A percentile compares a stretch with the other conserved stretches of the same genome.
Evolutionary conservation across 2,329 filamentous ascomycete genomes (phyloP).

Genomic region (Trichoderma guizhouense): DNA sequence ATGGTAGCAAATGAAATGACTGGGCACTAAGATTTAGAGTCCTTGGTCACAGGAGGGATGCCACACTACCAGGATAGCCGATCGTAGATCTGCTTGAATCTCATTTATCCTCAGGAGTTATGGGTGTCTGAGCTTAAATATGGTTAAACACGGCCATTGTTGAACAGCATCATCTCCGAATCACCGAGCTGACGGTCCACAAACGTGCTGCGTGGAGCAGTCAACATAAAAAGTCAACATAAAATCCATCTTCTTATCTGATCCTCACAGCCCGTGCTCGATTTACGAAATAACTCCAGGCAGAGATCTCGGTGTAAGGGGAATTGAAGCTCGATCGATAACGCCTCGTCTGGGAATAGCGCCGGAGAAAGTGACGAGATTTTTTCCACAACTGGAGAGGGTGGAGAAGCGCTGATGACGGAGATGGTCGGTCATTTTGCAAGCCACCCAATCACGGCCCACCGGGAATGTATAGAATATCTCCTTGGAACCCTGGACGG

Average conservation of each 20-base stretch:
- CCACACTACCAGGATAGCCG: background rate
- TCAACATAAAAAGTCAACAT: background rate
- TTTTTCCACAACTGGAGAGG: background rate
- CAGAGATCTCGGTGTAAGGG: background rate
- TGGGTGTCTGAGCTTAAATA: background rate
- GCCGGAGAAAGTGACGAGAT: background rate
- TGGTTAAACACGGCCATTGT: background rate
- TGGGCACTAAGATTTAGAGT: background rate
- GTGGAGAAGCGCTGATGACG: constrained; percentile 1
- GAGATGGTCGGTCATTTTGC: constrained; percentile 4
- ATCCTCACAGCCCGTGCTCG: background rate
- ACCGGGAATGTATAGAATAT: background rate
- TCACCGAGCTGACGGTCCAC: background rate
- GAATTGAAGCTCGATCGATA: background rate
- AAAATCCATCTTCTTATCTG: background rate
- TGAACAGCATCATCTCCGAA: background rate
- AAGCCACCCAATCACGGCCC: constrained; percentile 5
- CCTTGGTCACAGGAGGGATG: background rate
- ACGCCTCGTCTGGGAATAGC: background rate
- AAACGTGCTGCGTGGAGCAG: background rate
- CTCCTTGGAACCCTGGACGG: background rate
- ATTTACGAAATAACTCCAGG: background rate
- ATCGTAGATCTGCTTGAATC: background rate
- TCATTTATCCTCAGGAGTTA: background rate
- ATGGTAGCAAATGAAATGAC: background rate